Evolutionary conservation across 371 early-diverging fungal genomes (phyloP), one percentile per base, ranked within the genome.

Genomic region (Lichtheimia corymbifera): DNA sequence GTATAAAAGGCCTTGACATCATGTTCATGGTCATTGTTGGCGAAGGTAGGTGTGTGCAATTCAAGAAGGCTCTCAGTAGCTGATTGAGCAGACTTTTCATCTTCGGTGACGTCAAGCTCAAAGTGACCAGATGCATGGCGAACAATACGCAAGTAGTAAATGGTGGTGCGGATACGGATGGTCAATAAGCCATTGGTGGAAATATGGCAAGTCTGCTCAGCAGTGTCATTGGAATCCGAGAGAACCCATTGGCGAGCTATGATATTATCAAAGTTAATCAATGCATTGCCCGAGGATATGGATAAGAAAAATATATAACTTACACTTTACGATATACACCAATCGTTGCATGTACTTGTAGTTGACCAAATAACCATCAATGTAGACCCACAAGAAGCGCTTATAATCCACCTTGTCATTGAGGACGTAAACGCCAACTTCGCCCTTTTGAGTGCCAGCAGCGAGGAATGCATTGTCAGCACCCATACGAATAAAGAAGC

Each of bases 301-400:
- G 2, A 35, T 6, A 35, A 35, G 9, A 9, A 28, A 44, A 27
- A 50, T 11, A 2, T 22, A 22, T 1, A 22, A 64, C 67, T 72
- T 68, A 74, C 72, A 58, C 15, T 52, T 44, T 18, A 61, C 62
- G 44, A 56, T 20, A 15, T 55, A 70, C 4, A 70, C 55, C 41
- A 79, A 65, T 27, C 74, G 74, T 20, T 76, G 73, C 65, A 74
- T 62, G 17, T 83, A 83, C 53, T 68, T 70, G 62, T 80, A 77
- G 68, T 85, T 85, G 67, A 85, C 73, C 63, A 85, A 62, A 41
- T 80, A 77, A 11, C 82, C 82, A 24, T 73, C 73, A 24, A 79
- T 62, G 57, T 73, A 80, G 45, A 73, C 66, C 85, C 85, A 85
- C 51, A 85, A 71, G 59, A 72, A 74, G 43, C 77, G 71, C 58